A percentile compares a stretch with the other conserved stretches of the same genome.
Evolutionary conservation across 345 rosid genomes (phyloP).

Genomic region (Turnera subulata): DNA sequence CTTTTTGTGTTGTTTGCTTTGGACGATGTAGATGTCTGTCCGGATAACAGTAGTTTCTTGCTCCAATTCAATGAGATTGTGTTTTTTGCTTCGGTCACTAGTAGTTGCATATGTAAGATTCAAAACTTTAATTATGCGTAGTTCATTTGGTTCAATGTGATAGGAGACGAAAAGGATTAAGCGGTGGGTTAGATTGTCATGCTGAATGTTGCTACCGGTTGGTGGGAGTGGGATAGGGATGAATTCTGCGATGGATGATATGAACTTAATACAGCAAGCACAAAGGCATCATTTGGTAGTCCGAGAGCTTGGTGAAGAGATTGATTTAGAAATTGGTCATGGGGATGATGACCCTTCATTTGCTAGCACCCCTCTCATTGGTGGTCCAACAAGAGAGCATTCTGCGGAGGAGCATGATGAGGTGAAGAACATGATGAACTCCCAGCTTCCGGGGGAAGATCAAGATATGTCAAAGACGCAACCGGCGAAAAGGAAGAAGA

Average conservation of each 20-base stretch:
- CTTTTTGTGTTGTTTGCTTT: no score
- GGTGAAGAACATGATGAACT: conserved; percentile 70
- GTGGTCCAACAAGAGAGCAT: conserved; percentile 60
- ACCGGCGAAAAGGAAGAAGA: conserved; percentile 83
- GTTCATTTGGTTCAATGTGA: background rate
- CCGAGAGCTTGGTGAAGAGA: conserved; percentile 91
- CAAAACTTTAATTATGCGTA: background rate
- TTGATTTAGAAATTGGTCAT: conserved; percentile 94
- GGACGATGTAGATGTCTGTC: no score
- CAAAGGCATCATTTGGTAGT: conserved; percentile 95
- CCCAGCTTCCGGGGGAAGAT: conserved; percentile 63
- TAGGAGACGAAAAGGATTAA: background rate
- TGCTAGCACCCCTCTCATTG: conserved; percentile 64
- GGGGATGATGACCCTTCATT: conserved; percentile 89
- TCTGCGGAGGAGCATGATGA: conserved; percentile 82
- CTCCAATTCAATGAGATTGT: background rate
- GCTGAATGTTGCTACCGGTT: conserved; percentile 88
- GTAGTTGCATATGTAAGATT: background rate
- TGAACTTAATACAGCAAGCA: conserved; percentile 93
- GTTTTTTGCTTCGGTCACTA: background rate
- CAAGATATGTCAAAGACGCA: conserved; percentile 64
- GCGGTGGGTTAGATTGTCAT: conserved; percentile 54
- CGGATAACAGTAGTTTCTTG: background rate
- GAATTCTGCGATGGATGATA: conserved; percentile 94
- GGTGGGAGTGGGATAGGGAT: conserved; percentile 81